phyloP scores from a whole-genome alignment of 2,329 filamentous ascomycete species.

The Aspergillus arachidicola region DNA sequence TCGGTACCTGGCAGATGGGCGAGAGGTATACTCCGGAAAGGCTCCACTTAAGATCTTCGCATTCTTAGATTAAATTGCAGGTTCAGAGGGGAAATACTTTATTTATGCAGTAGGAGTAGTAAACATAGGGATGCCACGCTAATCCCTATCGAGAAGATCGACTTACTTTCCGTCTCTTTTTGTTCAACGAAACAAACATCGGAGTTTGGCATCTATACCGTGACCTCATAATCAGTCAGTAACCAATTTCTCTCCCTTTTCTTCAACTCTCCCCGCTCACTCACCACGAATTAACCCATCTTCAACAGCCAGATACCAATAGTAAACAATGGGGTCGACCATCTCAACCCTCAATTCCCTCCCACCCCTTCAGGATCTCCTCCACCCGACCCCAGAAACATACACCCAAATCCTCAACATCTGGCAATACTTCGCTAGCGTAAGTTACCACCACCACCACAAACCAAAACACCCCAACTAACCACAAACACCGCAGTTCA shows the following conservation, averaged over 20 bases:
- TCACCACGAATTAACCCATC: neutral
- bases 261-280: neutral
- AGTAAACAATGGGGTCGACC: constrained; percentile 25
- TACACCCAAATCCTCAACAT: constrained; percentile 37
- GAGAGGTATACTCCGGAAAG: too few species aligned
- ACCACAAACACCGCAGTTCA: constrained; percentile 57
- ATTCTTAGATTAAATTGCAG: too few species aligned
- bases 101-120: too few species aligned
- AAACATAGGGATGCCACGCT: neutral
- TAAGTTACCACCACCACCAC: constrained; percentile 36
- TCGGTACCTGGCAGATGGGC: too few species aligned
- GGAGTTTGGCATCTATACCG: too few species aligned
- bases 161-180: too few species aligned
- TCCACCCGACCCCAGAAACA: constrained; percentile 42
- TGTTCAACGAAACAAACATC: too few species aligned
- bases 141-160: neutral
- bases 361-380: constrained; percentile 35
- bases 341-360: constrained; percentile 26
- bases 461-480: constrained; percentile 9
- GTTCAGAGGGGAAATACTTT: too few species aligned
- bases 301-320: neutral
- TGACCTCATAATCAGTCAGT: neutral
- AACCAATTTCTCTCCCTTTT: neutral
- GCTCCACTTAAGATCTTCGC: too few species aligned
- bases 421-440: constrained; percentile 49